phyloP scores from a whole-genome alignment of 2,329 filamentous ascomycete species.

The Colletotrichum acutatum region DNA sequence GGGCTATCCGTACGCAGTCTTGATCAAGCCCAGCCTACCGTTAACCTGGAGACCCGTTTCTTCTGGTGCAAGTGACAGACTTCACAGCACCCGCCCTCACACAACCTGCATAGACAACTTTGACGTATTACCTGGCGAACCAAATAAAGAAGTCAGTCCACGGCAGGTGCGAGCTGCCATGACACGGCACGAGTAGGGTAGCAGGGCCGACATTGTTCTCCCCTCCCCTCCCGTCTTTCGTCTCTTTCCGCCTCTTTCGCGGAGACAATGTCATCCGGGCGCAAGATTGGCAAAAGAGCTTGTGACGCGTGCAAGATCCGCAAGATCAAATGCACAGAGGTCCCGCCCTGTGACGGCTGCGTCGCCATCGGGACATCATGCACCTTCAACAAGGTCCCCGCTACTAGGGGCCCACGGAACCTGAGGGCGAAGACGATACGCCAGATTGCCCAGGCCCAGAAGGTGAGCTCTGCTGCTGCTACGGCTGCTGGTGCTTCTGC shows the following conservation, averaged over 20 bases:
- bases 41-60: background rate
- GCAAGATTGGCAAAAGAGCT: slow-evolving; percentile 52
- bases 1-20: background rate
- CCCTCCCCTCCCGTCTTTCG: background rate
- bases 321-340: slow-evolving; percentile 62
- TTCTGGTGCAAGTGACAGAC: background rate
- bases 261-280: slow-evolving; percentile 37
- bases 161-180: slow-evolving; percentile 23
- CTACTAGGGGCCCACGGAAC: slow-evolving; percentile 57
- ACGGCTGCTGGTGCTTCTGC: background rate
- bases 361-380: slow-evolving; percentile 56
- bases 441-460: slow-evolving; percentile 50
- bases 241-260: slow-evolving; percentile 9
- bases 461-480: slow-evolving; percentile 10
- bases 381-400: slow-evolving; percentile 59
- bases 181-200: slow-evolving; percentile 18
- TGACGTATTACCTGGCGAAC: background rate
- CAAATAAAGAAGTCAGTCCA: background rate
- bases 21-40: background rate
- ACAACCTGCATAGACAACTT: background rate
- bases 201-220: slow-evolving; percentile 8
- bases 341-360: slow-evolving; percentile 58
- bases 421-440: slow-evolving; percentile 57
- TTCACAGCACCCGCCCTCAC: background rate
- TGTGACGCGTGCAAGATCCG: slow-evolving; percentile 65